Percentiles rank a stretch among this genome's conserved stretches.
Conservation (phyloP, 768 basidiomycete species). For the Auricularia sp. region DNA sequence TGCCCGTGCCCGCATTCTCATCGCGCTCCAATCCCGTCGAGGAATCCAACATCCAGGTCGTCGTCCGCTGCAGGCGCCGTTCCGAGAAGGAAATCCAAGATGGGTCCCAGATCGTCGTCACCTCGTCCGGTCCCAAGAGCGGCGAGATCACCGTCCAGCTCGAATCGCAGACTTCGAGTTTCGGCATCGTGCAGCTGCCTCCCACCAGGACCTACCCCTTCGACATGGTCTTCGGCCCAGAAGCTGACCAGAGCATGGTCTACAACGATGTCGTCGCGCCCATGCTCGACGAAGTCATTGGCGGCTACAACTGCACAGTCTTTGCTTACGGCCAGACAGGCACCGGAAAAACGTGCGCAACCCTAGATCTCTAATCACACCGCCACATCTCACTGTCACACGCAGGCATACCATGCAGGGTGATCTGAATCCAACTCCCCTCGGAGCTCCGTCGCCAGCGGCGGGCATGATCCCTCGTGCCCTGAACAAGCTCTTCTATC, state of each 20-base stretch:
- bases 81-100: conserved; percentile 79
- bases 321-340: conserved; percentile 99
- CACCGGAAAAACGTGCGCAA: conserved; percentile 88
- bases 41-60: conserved; percentile 88
- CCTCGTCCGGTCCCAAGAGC: conserved; percentile 62
- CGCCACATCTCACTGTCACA: no score
- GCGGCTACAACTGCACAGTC: conserved; percentile 93
- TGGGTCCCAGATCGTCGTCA: conserved; percentile 79
- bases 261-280: conserved; percentile 91
- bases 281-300: conserved; percentile 86
- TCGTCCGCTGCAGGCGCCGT: conserved; percentile 78
- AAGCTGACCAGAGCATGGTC: conserved; percentile 89
- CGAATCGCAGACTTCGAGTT: conserved; percentile 50
- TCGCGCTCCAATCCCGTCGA: conserved; percentile 20
- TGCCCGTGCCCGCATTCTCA: neutral
- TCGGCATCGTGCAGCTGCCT: conserved; percentile 66
- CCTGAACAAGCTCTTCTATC: conserved; percentile 81
- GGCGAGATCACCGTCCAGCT: conserved; percentile 77
- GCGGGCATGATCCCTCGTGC: conserved; percentile 96
- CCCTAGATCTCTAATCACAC: no score
- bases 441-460: conserved; percentile 78
- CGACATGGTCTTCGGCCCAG: conserved; percentile 92
- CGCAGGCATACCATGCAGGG: conserved; percentile 90
- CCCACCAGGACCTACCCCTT: conserved; percentile 85
- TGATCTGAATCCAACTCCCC: conserved; percentile 68